Base-by-base conservation (phyloP, 176 grass and related monocot species). In the Triticum dicoccoides region DNA sequence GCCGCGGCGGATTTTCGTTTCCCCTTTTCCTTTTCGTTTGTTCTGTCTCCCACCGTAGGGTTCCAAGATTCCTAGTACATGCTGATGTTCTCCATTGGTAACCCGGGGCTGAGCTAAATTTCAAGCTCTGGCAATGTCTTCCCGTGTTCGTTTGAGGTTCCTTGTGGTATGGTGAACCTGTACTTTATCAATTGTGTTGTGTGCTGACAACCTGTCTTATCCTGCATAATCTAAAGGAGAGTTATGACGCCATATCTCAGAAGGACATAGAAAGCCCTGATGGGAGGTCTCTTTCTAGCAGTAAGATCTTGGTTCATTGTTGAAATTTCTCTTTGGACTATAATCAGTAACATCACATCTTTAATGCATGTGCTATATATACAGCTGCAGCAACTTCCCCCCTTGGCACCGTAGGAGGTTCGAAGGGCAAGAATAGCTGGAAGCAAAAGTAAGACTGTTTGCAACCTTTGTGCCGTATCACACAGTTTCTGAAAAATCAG, bases 371-470 rank as follows among this genome's bases (percentile, higher is more conserved):
- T 69, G 45, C 42, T 9, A 34, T 70, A 41, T 70, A 62, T 82
- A 86, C 80, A 91, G 79, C 69, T 87, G 30, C 77, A 85, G 45
- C 80, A 86, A 80, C 61, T 33, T 80, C 47, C 8, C 65, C 44
- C 14, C 65, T 86, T 76, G 81, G 66, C 65, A 69, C 73, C 18
- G 38, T 80, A 76, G 88, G 30, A 87, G 71, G 44, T 42, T 56
- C 29, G 11, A 91, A 90, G 42, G 88, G 81, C 39, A 98, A 98
- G 78, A 25, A 83, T 56, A 96, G 75, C 78, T 98, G 93, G 96
- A 98, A 92, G 84, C 88, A 96, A 61, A 98, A 96, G 96, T 96
- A 94, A 86, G 77, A 45, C 9, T 76, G 42, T 52, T 54, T 84
- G 15, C 45, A 45, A 82, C 88, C 1, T 69, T 62, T 85, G 20